A percentile compares a stretch with the other conserved stretches of the same genome.
Evolutionary conservation across 108 stramenopile genomes (phyloP).

Genomic region (Conticribra weissflogii): DNA sequence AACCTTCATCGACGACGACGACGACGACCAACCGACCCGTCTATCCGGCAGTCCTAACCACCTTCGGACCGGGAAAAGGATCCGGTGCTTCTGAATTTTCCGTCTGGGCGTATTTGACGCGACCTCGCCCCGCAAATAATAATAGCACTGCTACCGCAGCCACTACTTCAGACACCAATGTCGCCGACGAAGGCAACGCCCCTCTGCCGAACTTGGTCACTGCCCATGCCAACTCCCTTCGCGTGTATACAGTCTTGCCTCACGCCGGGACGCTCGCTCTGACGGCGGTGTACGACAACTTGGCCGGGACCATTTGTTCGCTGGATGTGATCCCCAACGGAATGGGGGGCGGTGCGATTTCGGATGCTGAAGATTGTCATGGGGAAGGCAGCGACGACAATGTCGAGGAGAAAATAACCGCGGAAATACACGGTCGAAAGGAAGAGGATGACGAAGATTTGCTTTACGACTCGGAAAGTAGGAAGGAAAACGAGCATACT

Average conservation of each 20-base stretch:
- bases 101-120: conserved; percentile 73
- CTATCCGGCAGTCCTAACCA: conserved; percentile 46
- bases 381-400: conserved; percentile 8
- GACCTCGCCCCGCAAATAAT: conserved; percentile 29
- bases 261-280: conserved; percentile 63
- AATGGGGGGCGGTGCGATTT: conserved; percentile 13
- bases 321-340: conserved; percentile 56
- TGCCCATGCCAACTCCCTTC: conserved; percentile 72
- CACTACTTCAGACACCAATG: too few relatives aligned
- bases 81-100: conserved; percentile 53
- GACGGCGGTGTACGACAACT: conserved; percentile 62
- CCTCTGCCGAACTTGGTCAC: conserved; percentile 80
- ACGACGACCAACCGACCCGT: conserved; percentile 32
- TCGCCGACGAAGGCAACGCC: conserved; percentile 12
- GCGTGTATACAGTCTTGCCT: conserved; percentile 60
- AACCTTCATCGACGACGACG: too few relatives aligned
- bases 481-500: conserved; percentile 12
- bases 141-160: neutral
- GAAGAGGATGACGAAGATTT: conserved; percentile 16
- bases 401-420: neutral
- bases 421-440: neutral
- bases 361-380: neutral
- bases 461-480: neutral
- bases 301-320: conserved; percentile 76
- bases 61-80: conserved; percentile 44